phyloP scores from a whole-genome alignment of 371 early-diverging fungal species.

The Rhizopus arrhizus region DNA sequence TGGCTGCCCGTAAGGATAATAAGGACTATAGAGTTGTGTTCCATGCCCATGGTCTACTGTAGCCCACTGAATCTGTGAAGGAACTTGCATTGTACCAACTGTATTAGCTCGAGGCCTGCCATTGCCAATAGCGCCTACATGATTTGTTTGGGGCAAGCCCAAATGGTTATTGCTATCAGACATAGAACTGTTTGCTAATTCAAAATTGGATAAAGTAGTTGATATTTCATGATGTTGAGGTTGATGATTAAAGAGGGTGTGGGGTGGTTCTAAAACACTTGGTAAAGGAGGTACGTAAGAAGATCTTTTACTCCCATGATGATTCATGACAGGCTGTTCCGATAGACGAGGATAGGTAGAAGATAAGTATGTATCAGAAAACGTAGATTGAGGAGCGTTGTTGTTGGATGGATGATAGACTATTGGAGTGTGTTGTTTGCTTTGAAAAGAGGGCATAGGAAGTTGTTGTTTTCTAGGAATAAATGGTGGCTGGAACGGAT shows the following conservation, averaged over 20 bases:
- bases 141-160: conserved; percentile 10
- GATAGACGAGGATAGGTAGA: conserved; percentile 43
- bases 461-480: conserved; percentile 37
- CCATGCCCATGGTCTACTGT: conserved; percentile 22
- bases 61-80: conserved; percentile 42
- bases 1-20: conserved; percentile 21
- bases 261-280: conserved; percentile 39
- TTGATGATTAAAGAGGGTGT: conserved; percentile 7
- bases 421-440: conserved; percentile 3
- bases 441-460: background rate
- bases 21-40: conserved; percentile 20
- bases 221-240: conserved; percentile 4
- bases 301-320: conserved; percentile 17
- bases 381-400: conserved; percentile 15
- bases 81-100: conserved; percentile 44
- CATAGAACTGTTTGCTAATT: conserved; percentile 8
- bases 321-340: conserved; percentile 1
- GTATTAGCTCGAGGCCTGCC: conserved; percentile 51
- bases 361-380: conserved; percentile 22
- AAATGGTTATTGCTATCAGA: background rate
- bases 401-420: conserved; percentile 11
- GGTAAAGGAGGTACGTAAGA: conserved; percentile 35
- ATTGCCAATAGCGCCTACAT: conserved; percentile 2
- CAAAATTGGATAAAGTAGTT: background rate
- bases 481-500: conserved; percentile 47